Conservation (phyloP, 1,284 basidiomycete genomes). For the Neolentinus lepideus region DNA sequence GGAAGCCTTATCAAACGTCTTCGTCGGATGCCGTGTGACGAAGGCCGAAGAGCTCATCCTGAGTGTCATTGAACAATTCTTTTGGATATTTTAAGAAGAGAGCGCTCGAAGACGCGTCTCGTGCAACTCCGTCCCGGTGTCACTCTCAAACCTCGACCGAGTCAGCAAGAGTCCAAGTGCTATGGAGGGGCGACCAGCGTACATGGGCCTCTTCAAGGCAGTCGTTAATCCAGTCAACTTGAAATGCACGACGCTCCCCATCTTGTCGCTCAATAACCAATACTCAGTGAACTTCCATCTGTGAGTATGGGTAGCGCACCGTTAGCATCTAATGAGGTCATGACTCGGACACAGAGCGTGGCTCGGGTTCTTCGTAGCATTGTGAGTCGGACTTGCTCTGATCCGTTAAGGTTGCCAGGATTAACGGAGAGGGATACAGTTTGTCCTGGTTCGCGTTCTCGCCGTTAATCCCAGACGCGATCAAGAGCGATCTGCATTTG, state of each 20-base stretch:
- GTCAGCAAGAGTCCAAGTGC: background rate
- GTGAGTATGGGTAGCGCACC: conserved; percentile 14
- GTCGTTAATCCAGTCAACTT: conserved; percentile 45
- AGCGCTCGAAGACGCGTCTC: no score
- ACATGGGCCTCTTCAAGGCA: conserved; percentile 8
- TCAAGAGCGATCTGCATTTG: conserved; percentile 48
- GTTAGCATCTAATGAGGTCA: background rate
- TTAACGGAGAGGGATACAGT: conserved; percentile 11
- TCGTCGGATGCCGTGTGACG: no score
- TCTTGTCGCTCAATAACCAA: conserved; percentile 44
- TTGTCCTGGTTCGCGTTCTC: conserved; percentile 65
- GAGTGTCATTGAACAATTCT: no score
- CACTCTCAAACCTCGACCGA: background rate
- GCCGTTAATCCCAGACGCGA: conserved; percentile 54
- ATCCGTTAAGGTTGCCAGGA: no score
- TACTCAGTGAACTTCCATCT: conserved; percentile 50
- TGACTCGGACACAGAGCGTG: conserved; percentile 27
- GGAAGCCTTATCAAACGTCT: no score
- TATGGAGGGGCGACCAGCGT: background rate
- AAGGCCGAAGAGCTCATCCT: no score
- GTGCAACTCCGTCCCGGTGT: no score
- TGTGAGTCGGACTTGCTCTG: conserved; percentile 15
- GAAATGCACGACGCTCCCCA: conserved; percentile 48
- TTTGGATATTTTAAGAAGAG: no score
- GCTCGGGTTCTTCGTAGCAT: conserved; percentile 38